Evolutionary conservation across 192 early-diverging fungal genomes (phyloP).

Genomic region (Backusella australiensis): DNA sequence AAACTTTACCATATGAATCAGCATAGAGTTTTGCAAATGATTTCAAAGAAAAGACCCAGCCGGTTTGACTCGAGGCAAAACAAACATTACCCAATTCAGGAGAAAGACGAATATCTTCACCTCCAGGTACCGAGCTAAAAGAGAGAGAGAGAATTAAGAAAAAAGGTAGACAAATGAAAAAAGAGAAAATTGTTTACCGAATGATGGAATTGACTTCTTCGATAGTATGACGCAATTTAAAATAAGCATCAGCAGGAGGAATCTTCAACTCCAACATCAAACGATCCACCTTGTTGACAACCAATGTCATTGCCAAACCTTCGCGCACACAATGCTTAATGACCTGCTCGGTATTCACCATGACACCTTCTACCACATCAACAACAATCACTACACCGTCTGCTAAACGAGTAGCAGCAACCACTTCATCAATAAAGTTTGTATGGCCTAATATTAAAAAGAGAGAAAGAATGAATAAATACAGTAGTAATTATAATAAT

Average conservation of each 20-base stretch:
- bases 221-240: constrained; percentile 93
- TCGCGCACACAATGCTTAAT: constrained; percentile 83
- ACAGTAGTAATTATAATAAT: neutral
- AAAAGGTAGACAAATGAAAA: neutral
- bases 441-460: constrained; percentile 66
- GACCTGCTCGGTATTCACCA: constrained; percentile 88
- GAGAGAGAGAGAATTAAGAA: neutral
- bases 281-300: constrained; percentile 99
- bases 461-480: neutral
- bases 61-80: constrained; percentile 86
- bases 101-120: constrained; percentile 71
- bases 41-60: constrained; percentile 91
- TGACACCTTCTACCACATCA: constrained; percentile 95
- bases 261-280: constrained; percentile 94
- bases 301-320: constrained; percentile 74
- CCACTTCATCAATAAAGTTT: constrained; percentile 92
- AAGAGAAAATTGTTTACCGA: constrained; percentile 19
- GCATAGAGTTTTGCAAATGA: constrained; percentile 92
- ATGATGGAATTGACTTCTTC: constrained; percentile 94
- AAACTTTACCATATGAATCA: constrained; percentile 64
- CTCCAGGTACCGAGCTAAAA: constrained; percentile 34
- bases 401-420: constrained; percentile 78
- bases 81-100: constrained; percentile 96
- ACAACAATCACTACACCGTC: constrained; percentile 94
- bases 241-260: constrained; percentile 95